Conservation (phyloP, 306 rosid species). For the Quercus gilva region DNA sequence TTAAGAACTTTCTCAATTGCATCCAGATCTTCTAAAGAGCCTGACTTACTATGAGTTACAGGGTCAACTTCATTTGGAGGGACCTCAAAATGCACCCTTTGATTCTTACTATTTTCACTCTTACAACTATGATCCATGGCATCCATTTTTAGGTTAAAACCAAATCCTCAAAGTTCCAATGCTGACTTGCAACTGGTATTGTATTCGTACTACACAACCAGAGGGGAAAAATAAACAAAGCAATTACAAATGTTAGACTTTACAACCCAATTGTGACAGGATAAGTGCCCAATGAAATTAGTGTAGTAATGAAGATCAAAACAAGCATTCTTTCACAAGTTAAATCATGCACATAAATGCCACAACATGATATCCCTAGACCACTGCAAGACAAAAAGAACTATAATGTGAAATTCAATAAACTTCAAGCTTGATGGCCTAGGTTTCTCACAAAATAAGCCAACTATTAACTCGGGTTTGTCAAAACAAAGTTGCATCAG, state of each 20-base stretch:
- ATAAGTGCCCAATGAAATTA: background rate
- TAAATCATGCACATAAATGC: background rate
- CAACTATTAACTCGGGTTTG: too few species aligned
- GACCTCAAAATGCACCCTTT: slow-evolving; percentile 39
- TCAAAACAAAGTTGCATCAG: too few species aligned
- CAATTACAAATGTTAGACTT: background rate
- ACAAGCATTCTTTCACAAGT: background rate
- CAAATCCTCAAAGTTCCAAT: background rate
- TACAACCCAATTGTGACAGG: background rate
- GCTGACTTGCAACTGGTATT: background rate
- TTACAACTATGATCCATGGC: slow-evolving; percentile 19
- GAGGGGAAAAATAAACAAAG: background rate
- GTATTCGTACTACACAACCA: background rate
- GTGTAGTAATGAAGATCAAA: background rate
- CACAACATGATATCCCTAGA: background rate
- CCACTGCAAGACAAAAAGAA: background rate
- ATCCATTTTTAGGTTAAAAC: slow-evolving; percentile 21
- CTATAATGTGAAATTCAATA: background rate
- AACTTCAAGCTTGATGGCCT: too few species aligned
- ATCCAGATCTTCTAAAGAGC: slow-evolving; percentile 27
- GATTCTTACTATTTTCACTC: slow-evolving; percentile 30
- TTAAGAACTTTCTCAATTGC: slow-evolving; percentile 4
- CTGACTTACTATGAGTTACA: background rate
- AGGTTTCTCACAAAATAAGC: too few species aligned
- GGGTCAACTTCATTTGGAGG: slow-evolving; percentile 10